Percentiles rank a stretch among this genome's conserved stretches.
Evolutionary conservation across 2,329 filamentous ascomycete species (phyloP).

Genomic region (Nemania sp.): DNA sequence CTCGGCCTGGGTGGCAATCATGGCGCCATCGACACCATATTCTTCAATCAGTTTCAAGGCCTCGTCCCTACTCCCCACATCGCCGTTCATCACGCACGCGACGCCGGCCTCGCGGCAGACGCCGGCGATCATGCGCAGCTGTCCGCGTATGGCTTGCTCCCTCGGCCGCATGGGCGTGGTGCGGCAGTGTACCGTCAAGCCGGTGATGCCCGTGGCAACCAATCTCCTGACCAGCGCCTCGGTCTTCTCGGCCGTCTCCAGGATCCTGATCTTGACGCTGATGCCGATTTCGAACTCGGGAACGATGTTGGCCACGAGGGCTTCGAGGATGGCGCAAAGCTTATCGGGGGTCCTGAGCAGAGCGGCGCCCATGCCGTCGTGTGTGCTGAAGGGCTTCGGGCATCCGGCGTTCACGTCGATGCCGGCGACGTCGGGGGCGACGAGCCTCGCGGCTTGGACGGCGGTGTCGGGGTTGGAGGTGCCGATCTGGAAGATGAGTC

Average conservation of each 20-base stretch:
- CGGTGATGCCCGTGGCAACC: conserved; percentile 86
- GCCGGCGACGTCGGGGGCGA: conserved; percentile 85
- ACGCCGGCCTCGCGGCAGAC: conserved; percentile 85
- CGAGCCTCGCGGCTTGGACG: conserved; percentile 80
- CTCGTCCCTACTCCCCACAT: conserved; percentile 77
- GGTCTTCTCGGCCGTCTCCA: conserved; percentile 77
- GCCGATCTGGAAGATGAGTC: conserved; percentile 89
- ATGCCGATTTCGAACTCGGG: conserved; percentile 85
- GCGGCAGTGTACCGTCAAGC: conserved; percentile 91
- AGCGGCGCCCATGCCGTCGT: conserved; percentile 93
- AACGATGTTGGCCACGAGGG: conserved; percentile 78
- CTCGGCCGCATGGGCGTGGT: conserved; percentile 94
- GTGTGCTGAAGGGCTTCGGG: conserved; percentile 93
- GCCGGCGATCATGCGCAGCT: conserved; percentile 80
- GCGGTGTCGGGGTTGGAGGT: conserved; percentile 82
- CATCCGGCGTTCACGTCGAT: conserved; percentile 99
- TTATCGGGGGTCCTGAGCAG: conserved; percentile 83
- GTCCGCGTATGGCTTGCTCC: conserved; percentile 82
- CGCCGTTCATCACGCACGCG: conserved; percentile 94
- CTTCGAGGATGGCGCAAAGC: conserved; percentile 80
- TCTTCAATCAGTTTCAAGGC: conserved; percentile 73
- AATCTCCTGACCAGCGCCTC: conserved; percentile 76
- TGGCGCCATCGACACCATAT: conserved; percentile 88
- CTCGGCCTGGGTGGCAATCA: conserved; percentile 95
- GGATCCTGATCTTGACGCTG: conserved; percentile 92